Conservation (phyloP, 1,284 basidiomycete species). For the Tremellales sp. region DNA sequence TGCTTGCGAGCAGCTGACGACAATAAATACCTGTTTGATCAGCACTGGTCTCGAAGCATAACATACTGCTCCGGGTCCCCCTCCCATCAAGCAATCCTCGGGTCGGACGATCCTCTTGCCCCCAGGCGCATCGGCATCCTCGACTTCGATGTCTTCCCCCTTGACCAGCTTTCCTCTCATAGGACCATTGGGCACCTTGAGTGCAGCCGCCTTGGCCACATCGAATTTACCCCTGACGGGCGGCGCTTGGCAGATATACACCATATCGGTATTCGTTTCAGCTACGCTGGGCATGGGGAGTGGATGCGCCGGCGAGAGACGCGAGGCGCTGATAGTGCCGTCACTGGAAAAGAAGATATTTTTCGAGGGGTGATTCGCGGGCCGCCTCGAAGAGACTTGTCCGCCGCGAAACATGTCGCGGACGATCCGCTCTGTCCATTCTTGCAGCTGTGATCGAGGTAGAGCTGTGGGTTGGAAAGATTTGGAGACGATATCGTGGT, state of each 20-base stretch:
- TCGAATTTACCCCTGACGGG: slow-evolving; percentile 83
- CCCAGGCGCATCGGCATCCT: slow-evolving; percentile 50
- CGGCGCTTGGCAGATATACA: slow-evolving; percentile 74
- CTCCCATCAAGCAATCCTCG: slow-evolving; percentile 47
- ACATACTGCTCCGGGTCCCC: slow-evolving; percentile 44
- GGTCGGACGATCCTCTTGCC: slow-evolving; percentile 54
- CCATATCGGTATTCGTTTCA: slow-evolving; percentile 40
- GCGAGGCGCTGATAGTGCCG: too few relatives aligned
- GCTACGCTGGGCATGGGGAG: slow-evolving; percentile 25
- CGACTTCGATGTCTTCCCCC: slow-evolving; percentile 50
- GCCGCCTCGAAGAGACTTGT: too few relatives aligned
- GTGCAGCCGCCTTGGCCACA: slow-evolving; percentile 58
- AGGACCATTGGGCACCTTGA: slow-evolving; percentile 65
- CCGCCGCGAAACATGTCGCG: slow-evolving; percentile 18
- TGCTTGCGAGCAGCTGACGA: slow-evolving; percentile 35
- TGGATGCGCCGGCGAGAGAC: too few relatives aligned
- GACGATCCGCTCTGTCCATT: slow-evolving; percentile 23
- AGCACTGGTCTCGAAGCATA: neutral
- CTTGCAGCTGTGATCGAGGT: slow-evolving; percentile 16
- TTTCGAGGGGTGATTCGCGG: too few relatives aligned
- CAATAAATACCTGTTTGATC: slow-evolving; percentile 24
- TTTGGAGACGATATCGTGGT: slow-evolving; percentile 21
- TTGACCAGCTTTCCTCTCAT: slow-evolving; percentile 47
- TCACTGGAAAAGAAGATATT: too few relatives aligned
- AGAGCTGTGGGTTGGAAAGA: slow-evolving; percentile 16